Percentiles rank a stretch among this genome's conserved stretches.
phyloP scores from a whole-genome alignment of 495 filamentous ascomycete species.

The Lasiosphaeris hirsuta region DNA sequence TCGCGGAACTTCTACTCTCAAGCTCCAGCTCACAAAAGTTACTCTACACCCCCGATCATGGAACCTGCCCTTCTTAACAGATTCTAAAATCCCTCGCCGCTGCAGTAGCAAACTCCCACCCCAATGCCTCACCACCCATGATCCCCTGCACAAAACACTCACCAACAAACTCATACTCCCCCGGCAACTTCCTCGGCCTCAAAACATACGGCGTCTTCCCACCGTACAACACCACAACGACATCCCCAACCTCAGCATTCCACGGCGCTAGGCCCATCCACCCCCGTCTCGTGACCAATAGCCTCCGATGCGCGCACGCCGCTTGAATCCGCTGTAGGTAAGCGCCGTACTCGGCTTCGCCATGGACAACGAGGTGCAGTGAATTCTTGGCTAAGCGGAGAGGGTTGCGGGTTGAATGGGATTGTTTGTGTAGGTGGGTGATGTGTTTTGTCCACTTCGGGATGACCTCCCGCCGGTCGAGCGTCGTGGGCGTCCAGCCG shows the following conservation, averaged over 20 bases:
- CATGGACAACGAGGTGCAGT: not conserved
- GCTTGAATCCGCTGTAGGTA: not conserved
- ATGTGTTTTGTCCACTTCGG: not conserved
- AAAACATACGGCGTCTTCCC: constrained; percentile 8
- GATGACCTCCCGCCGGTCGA: too few relatives aligned
- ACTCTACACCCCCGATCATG: too few relatives aligned
- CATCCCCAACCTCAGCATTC: constrained; percentile 3
- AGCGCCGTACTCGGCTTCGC: not conserved
- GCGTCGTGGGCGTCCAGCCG: not conserved
- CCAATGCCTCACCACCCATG: constrained; percentile 10
- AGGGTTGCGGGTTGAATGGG: not conserved
- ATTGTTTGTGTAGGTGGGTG: not conserved
- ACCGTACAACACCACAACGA: constrained; percentile 1
- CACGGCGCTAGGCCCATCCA: constrained; percentile 11
- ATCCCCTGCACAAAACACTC: constrained; percentile 10
- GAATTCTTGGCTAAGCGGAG: not conserved
- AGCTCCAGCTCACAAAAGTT: too few relatives aligned
- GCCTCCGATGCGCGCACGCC: constrained; percentile 7
- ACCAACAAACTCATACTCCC: constrained; percentile 1
- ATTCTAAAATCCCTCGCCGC: constrained; percentile 5
- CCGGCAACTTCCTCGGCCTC: not conserved
- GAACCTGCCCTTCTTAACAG: too few relatives aligned
- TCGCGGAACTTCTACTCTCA: too few relatives aligned
- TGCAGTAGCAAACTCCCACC: not conserved
- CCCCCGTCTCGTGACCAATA: constrained; percentile 4